phyloP scores from a whole-genome alignment of 2,329 filamentous ascomycete species.

The Colletotrichum godetiae region DNA sequence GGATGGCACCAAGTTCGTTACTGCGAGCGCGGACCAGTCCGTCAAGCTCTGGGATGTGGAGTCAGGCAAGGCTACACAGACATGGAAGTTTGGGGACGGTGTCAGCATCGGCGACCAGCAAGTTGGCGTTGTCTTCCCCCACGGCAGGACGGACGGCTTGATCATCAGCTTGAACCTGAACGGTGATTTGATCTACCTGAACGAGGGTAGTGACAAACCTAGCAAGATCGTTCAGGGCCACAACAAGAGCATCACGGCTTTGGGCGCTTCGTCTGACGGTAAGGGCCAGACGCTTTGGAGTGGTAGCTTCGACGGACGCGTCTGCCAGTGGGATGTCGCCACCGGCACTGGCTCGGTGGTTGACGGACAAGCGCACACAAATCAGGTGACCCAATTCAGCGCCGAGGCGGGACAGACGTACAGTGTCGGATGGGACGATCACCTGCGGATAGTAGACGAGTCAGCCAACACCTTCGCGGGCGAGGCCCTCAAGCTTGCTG shows the following conservation, averaged over 20 bases:
- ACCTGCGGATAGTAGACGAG: constrained; percentile 81
- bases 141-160: constrained; percentile 83
- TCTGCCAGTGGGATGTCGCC: constrained; percentile 84
- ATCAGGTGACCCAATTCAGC: constrained; percentile 84
- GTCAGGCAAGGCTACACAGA: constrained; percentile 79
- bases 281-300: constrained; percentile 80
- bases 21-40: constrained; percentile 92
- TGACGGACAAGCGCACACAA: constrained; percentile 85
- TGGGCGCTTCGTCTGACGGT: constrained; percentile 66
- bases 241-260: constrained; percentile 88
- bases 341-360: constrained; percentile 76
- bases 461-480: constrained; percentile 81
- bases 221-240: constrained; percentile 84
- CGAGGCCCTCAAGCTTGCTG: constrained; percentile 72
- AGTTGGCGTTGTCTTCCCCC: constrained; percentile 92
- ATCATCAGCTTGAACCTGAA: constrained; percentile 90
- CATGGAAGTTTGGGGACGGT: constrained; percentile 82
- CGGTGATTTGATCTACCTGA: constrained; percentile 91
- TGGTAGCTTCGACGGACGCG: constrained; percentile 90
- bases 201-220: constrained; percentile 76
- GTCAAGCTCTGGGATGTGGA: constrained; percentile 95
- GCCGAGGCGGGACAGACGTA: constrained; percentile 74
- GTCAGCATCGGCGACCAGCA: constrained; percentile 87
- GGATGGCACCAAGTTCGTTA: constrained; percentile 88
- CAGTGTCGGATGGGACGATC: constrained; percentile 95